Base-by-base conservation (phyloP, 768 basidiomycete genomes). In the Boletus vermiculosoides region DNA sequence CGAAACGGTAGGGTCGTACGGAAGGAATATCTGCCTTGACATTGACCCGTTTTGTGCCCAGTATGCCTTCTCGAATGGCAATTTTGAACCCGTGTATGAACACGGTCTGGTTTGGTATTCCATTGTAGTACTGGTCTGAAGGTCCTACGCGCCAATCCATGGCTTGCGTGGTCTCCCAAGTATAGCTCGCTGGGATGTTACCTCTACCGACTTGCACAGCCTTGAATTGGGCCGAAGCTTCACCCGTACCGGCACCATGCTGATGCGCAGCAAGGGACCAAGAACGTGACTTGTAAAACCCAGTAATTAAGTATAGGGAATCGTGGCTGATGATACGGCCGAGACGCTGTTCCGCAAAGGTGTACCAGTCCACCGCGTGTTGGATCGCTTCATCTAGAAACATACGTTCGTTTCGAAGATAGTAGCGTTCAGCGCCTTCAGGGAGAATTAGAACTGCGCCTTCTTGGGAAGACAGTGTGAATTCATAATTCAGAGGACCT, bases 401-500 rank as follows among this genome's bases (percentile, higher is more conserved):
- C 10, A 30, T 28, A 30, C 25, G 36, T 30, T 64, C 48, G 1
- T 71, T 65, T 16, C 54, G 57, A 20, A 72, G 61, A 41, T 67
- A 62, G 20, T 60, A 54, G 23, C 59, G 60, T 28, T 51, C 50
- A 1, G 71, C 67, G 5, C 72, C 75, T 36, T 71, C 61, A 1
- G 74, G 72, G 15, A 74, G 63, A 18, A 66, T 56, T 5, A 74
- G 56, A 7, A 73, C 53, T 12, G 74, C 69, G 3, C 70, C 73
- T 61, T 71, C 69, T 4, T 20, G 12, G 10, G 62, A 55, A 25
- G 64, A 58, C 7, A 64, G 39, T 1, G 22, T 54, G 18, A 66
- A 60, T 40, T 63, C 50, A 22, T 56, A 63, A 28, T 45, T 53
- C 11, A 60, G 51, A 18, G 40, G 45, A 25, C 46, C 41, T n/a